These are phyloP conservation scores for Leersia perrieri DNA, from an alignment of 176 grass and related monocot genomes.

Conservation along the genomic window DNA sequence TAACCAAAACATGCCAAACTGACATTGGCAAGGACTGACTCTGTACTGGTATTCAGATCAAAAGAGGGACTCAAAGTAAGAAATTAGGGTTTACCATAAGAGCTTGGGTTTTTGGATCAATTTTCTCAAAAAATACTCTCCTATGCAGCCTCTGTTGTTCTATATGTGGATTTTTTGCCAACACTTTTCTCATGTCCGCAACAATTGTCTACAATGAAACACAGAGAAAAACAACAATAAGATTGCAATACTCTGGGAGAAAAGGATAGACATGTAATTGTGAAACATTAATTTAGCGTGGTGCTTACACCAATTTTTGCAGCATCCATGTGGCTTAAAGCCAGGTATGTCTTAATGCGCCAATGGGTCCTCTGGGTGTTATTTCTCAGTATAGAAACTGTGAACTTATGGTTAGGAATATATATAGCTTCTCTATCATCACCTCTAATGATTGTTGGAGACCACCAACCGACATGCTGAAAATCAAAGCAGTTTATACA, in stretches of 20 bases:
- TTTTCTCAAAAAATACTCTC: constrained; percentile 93
- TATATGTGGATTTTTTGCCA: constrained; percentile 89
- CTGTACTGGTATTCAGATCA: constrained; percentile 16
- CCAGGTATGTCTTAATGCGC: constrained; percentile 97
- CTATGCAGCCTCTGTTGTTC: constrained; percentile 91
- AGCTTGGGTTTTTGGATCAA: constrained; percentile 95
- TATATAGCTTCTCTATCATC: constrained; percentile 96
- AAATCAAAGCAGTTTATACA: constrained; percentile 33
- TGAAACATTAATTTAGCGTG: not conserved
- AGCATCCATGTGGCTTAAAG: constrained; percentile 94
- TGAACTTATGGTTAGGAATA: constrained; percentile 98
- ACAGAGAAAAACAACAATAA: constrained; percentile 18
- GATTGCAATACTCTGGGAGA: constrained; percentile 11
- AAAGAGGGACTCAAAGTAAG: constrained; percentile 14
- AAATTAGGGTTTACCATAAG: constrained; percentile 79
- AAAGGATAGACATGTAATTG: constrained; percentile 1
- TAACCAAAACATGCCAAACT: not conserved
- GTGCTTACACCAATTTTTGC: constrained; percentile 91
- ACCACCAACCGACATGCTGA: constrained; percentile 99
- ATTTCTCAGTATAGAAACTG: constrained; percentile 91
- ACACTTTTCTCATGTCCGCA: constrained; percentile 96
- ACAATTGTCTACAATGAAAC: constrained; percentile 66
- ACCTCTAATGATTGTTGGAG: constrained; percentile 90
- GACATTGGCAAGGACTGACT: not conserved
- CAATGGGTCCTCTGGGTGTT: constrained; percentile 85